Conservation (phyloP, 345 rosid genomes). For the Stellera chamaejasme region DNA sequence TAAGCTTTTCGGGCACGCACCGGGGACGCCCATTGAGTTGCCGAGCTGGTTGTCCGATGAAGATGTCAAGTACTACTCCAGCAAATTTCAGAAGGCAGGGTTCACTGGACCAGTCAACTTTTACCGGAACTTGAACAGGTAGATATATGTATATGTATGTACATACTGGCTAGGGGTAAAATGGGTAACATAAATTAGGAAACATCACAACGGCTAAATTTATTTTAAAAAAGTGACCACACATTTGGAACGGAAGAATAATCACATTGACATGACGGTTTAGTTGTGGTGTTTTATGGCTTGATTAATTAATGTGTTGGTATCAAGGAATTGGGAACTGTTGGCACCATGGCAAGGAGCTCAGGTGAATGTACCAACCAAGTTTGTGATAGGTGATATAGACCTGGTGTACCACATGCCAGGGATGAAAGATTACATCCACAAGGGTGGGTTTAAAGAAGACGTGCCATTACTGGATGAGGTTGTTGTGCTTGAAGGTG, state of each 20-base stretch:
- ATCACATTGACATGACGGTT: too few relatives aligned
- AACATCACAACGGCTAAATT: too few relatives aligned
- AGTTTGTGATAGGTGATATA: conserved; percentile 42
- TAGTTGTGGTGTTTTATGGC: too few relatives aligned
- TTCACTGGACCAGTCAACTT: conserved; percentile 55
- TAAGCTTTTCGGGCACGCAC: not conserved
- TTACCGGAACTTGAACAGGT: conserved; percentile 25
- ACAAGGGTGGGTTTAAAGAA: conserved; percentile 5
- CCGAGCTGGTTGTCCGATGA: conserved; percentile 66
- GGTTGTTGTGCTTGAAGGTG: conserved; percentile 3
- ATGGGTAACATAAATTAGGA: too few relatives aligned
- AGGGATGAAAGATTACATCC: conserved; percentile 10
- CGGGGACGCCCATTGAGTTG: conserved; percentile 35
- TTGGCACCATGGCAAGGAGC: conserved; percentile 46
- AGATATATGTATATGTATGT: too few relatives aligned
- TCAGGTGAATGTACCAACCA: conserved; percentile 43
- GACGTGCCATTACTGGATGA: conserved; percentile 3
- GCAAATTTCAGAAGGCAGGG: conserved; percentile 56
- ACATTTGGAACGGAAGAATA: too few relatives aligned
- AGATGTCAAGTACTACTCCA: conserved; percentile 51
- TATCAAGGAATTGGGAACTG: conserved; percentile 61
- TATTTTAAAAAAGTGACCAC: too few relatives aligned
- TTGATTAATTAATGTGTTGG: not conserved
- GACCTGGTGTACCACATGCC: conserved; percentile 29
- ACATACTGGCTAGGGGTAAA: too few relatives aligned